Percentiles rank a stretch among this genome's conserved stretches.
Evolutionary conservation across 495 filamentous ascomycete genomes (phyloP).

Genomic region (Stereocaulon alpinum): DNA sequence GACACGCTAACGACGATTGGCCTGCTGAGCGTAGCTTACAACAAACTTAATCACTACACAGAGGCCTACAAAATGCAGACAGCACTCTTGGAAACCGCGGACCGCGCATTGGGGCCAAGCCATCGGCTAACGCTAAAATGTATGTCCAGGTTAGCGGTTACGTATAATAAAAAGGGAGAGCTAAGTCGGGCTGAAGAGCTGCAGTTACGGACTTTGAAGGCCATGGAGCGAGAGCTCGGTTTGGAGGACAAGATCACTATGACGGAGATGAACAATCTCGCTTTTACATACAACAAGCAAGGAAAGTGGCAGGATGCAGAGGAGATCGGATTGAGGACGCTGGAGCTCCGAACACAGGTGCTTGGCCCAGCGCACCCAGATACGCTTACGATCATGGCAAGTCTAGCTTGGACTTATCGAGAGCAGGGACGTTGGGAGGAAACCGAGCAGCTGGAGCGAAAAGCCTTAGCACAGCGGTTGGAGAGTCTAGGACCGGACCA

Average conservation of each 20-base stretch:
- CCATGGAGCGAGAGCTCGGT: slow-evolving; percentile 11
- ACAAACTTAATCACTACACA: not conserved
- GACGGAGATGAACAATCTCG: slow-evolving; percentile 10
- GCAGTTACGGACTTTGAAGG: slow-evolving; percentile 7
- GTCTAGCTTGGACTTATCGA: slow-evolving; percentile 22
- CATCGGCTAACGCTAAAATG: slow-evolving; percentile 13
- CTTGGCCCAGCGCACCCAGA: slow-evolving; percentile 25
- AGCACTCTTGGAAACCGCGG: slow-evolving; percentile 1
- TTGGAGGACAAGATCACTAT: slow-evolving; percentile 10
- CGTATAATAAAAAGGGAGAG: slow-evolving; percentile 2
- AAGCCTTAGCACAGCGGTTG: slow-evolving; percentile 21
- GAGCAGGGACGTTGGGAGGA: slow-evolving; percentile 26
- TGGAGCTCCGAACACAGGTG: slow-evolving; percentile 15
- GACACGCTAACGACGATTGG: slow-evolving; percentile 13
- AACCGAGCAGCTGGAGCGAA: slow-evolving; percentile 21
- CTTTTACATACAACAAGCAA: slow-evolving; percentile 5
- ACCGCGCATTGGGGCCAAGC: slow-evolving; percentile 11
- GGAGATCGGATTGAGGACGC: slow-evolving; percentile 4
- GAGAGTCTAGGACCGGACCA: slow-evolving; percentile 26
- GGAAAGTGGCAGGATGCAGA: slow-evolving; percentile 23
- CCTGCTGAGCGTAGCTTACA: slow-evolving; percentile 10
- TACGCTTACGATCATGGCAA: slow-evolving; percentile 26
- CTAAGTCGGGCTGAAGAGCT: slow-evolving; percentile 10
- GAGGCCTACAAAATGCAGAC: slow-evolving; percentile 10
- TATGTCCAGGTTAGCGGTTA: slow-evolving; percentile 15